phyloP scores from a whole-genome alignment of 768 basidiomycete genomes.

The Neoboletus magnificus region DNA sequence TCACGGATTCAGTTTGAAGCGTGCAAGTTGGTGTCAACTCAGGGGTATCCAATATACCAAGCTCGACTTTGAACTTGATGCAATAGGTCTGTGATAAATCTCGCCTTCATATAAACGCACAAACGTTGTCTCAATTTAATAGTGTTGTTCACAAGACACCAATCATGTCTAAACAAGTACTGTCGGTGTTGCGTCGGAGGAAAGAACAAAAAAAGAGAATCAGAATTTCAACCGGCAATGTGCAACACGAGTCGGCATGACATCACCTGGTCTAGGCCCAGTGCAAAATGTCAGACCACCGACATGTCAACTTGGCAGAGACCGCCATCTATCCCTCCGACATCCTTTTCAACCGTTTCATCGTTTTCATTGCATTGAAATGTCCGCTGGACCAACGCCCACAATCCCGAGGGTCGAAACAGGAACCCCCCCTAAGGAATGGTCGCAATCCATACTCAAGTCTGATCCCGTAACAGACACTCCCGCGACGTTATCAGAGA shows the following conservation, averaged over 20 bases:
- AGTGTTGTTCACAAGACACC: not conserved
- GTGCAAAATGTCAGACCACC: not conserved
- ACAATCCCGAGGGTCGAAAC: conserved; percentile 15
- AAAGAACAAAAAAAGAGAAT: not conserved
- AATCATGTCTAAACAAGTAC: too few species aligned
- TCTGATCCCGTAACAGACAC: conserved; percentile 7
- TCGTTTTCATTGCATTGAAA: not conserved
- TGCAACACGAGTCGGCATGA: conserved; percentile 18
- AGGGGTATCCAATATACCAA: not conserved
- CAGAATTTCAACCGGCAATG: conserved; percentile 12
- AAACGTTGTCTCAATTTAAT: too few species aligned
- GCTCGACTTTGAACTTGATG: not conserved
- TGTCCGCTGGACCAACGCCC: conserved; percentile 15
- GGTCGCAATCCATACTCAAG: conserved; percentile 18
- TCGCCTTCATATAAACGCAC: not conserved
- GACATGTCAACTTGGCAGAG: not conserved
- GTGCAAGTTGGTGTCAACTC: not conserved
- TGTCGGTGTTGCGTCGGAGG: not conserved
- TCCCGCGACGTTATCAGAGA: not conserved
- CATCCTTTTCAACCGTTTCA: not conserved
- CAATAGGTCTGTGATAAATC: not conserved
- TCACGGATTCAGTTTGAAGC: not conserved
- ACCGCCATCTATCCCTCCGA: not conserved
- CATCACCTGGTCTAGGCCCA: conserved; percentile 21
- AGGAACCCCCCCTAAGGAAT: conserved; percentile 16